phyloP scores from a whole-genome alignment of 1,139 yeast species.

The Kurtzmaniella quercitrusa region DNA sequence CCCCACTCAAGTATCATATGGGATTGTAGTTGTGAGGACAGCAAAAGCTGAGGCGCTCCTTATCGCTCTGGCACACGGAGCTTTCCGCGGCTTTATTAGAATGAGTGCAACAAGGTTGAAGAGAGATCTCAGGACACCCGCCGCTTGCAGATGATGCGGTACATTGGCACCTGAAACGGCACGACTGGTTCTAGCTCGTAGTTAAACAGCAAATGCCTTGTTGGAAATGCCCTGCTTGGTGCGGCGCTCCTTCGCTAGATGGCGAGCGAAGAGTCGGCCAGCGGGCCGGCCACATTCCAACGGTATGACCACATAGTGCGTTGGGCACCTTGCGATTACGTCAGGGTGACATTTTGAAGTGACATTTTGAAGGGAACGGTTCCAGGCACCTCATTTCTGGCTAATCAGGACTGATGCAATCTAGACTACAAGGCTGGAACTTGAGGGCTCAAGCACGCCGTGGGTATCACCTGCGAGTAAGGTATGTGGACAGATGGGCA shows the following conservation, averaged over 20 bases:
- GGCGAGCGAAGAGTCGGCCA: neutral
- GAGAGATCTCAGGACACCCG: neutral
- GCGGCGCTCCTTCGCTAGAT: neutral
- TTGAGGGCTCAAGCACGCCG: too few relatives aligned
- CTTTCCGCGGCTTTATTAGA: too few relatives aligned
- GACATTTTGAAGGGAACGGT: too few relatives aligned
- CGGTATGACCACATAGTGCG: neutral
- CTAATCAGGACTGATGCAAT: too few relatives aligned
- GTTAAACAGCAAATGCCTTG: neutral
- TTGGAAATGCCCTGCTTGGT: neutral
- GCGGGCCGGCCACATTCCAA: neutral
- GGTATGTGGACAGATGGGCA: too few relatives aligned
- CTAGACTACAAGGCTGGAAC: too few relatives aligned
- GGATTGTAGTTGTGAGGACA: neutral
- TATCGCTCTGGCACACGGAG: too few relatives aligned
- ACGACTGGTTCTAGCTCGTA: neutral
- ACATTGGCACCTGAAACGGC: neutral
- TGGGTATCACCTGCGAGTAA: too few relatives aligned
- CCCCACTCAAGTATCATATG: too few relatives aligned
- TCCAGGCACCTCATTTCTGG: too few relatives aligned
- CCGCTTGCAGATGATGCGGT: neutral
- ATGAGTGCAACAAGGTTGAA: too few relatives aligned
- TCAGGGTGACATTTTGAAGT: neutral
- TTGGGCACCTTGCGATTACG: neutral
- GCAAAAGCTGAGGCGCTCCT: neutral